These are phyloP conservation scores for Penicillium concentricum DNA, from an alignment of 2,329 filamentous ascomycete species.

Conservation along the genomic window DNA sequence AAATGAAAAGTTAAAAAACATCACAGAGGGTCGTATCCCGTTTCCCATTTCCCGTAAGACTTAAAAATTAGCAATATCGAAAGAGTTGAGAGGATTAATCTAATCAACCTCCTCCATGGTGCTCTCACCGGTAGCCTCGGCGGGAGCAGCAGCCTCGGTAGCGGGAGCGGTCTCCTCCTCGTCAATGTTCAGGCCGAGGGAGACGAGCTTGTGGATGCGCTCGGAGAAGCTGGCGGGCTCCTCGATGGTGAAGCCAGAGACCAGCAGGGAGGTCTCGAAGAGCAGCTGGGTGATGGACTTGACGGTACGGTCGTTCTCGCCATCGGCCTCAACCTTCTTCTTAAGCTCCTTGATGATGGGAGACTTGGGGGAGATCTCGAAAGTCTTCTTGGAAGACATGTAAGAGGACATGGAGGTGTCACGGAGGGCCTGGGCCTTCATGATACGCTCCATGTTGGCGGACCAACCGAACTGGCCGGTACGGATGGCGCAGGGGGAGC, in stretches of 20 bases:
- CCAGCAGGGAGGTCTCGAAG: constrained; percentile 97
- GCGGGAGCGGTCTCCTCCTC: constrained; percentile 72
- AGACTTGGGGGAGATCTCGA: constrained; percentile 99
- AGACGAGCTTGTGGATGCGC: constrained; percentile 99
- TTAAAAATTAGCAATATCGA: constrained; percentile 19
- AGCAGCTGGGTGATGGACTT: constrained; percentile 98
- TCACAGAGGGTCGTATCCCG: constrained; percentile 28
- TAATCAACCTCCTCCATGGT: constrained; percentile 99
- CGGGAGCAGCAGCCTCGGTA: constrained; percentile 59
- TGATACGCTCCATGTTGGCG: constrained; percentile 99
- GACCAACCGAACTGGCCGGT: constrained; percentile 99
- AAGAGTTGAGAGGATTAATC: constrained; percentile 25
- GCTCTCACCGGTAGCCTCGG: constrained; percentile 73
- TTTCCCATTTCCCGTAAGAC: constrained; percentile 32
- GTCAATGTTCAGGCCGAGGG: constrained; percentile 94
- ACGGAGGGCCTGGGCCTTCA: constrained; percentile 99
- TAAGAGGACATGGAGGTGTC: constrained; percentile 99
- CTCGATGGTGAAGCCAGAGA: constrained; percentile 99
- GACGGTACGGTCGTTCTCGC: constrained; percentile 97
- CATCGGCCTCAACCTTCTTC: constrained; percentile 97
- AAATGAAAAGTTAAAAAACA: constrained; percentile 18
- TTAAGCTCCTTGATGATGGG: constrained; percentile 98
- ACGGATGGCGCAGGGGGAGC: constrained; percentile 95
- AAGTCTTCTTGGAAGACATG: constrained; percentile 99
- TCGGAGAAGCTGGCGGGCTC: constrained; percentile 97